phyloP scores from a whole-genome alignment of 371 early-diverging fungal genomes.

The Chytridiales sp. region DNA sequence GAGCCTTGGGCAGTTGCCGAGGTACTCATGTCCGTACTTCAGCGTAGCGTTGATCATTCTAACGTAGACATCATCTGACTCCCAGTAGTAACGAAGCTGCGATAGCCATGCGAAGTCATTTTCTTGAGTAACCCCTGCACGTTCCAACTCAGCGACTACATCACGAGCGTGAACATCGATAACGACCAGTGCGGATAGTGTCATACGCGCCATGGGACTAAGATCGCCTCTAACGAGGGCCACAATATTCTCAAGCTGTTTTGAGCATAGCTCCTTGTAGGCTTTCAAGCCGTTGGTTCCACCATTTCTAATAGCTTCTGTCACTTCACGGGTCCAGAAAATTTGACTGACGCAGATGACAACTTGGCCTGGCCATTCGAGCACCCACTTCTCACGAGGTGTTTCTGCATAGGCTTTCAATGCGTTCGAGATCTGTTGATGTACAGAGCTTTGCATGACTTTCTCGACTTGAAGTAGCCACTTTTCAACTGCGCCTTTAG shows the following conservation, averaged over 20 bases:
- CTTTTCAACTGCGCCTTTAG: conserved; percentile 59
- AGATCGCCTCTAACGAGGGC: conserved; percentile 53
- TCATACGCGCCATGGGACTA: conserved; percentile 51
- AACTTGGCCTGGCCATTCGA: conserved; percentile 61
- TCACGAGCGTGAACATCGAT: conserved; percentile 61
- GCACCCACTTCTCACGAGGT: conserved; percentile 53
- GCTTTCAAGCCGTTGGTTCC: conserved; percentile 38
- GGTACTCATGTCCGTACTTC: conserved; percentile 57
- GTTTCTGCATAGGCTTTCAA: conserved; percentile 52
- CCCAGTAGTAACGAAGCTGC: conserved; percentile 61
- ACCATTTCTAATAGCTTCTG: conserved; percentile 45
- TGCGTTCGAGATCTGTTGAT: conserved; percentile 47
- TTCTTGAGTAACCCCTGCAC: conserved; percentile 41
- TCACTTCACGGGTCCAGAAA: conserved; percentile 58
- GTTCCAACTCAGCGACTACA: conserved; percentile 50
- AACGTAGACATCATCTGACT: conserved; percentile 53
- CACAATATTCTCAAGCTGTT: conserved; percentile 52
- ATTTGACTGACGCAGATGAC: conserved; percentile 60
- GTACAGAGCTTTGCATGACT: conserved; percentile 54
- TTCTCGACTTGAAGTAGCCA: conserved; percentile 58
- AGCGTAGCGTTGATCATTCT: conserved; percentile 58
- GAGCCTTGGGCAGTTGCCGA: conserved; percentile 51
- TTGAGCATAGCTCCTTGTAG: conserved; percentile 46
- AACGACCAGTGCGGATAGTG: conserved; percentile 52
- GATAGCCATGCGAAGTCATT: conserved; percentile 58